Evolutionary conservation across 2,329 filamentous ascomycete genomes (phyloP).

Genomic region (Daldinia eschscholtzii): DNA sequence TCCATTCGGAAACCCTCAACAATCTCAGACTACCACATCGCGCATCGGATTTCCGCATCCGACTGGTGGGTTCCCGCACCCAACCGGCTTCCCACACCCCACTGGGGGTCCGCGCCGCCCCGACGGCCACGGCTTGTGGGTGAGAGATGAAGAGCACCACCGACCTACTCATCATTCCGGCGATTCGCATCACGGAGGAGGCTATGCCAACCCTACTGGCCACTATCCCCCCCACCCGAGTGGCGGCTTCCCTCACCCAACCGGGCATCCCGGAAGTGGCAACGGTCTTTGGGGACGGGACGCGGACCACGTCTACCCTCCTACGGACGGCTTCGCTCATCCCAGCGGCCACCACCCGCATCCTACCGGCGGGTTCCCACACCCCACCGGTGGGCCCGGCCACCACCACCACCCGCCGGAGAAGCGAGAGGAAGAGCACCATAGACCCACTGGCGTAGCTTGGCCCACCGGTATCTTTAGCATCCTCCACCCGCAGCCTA

Average conservation of each 20-base stretch:
- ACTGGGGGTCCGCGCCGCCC: constrained; percentile 11
- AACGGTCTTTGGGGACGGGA: neutral
- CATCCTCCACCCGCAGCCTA: neutral
- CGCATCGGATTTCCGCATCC: constrained; percentile 26
- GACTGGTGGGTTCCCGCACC: constrained; percentile 12
- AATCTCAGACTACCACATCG: constrained; percentile 1
- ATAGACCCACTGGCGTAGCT: neutral
- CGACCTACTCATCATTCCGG: constrained; percentile 8
- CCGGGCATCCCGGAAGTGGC: neutral
- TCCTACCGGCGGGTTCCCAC: constrained; percentile 9
- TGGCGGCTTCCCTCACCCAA: constrained; percentile 22
- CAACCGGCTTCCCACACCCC: constrained; percentile 20
- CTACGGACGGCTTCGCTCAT: neutral
- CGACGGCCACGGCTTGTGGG: constrained; percentile 9
- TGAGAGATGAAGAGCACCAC: constrained; percentile 15
- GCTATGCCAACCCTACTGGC: constrained; percentile 8
- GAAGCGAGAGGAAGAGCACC: constrained; percentile 8
- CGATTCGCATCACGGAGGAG: constrained; percentile 3
- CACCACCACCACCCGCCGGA: neutral
- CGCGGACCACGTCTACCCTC: neutral
- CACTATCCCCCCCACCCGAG: constrained; percentile 5
- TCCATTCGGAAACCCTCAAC: constrained; percentile 22
- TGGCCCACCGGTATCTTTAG: neutral
- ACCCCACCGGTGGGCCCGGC: constrained; percentile 4
- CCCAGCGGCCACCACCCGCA: constrained; percentile 12